Base-by-base conservation (phyloP, 495 filamentous ascomycete genomes). In the Chaetomium tenue region DNA sequence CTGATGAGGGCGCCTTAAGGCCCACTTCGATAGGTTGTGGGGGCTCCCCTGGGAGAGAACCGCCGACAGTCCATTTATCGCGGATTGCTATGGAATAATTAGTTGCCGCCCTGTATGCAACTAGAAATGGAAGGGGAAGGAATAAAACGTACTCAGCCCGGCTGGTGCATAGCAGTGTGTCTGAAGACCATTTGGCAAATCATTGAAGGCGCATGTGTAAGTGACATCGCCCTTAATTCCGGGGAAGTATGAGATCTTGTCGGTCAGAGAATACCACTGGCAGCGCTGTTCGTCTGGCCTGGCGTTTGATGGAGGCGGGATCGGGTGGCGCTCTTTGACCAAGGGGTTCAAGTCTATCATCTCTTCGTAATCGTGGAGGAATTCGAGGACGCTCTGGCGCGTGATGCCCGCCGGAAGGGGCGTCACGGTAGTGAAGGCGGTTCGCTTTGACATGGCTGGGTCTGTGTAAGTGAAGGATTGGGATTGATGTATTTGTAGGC, bases 311-410 rank as follows among this genome's bases (percentile, higher is more conserved):
- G 89, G 90, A 0, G 89, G 79, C 25, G 79, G 80, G 72, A 88
- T 87, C 0, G 81, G 81, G 61, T 87, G 81, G 47, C 89, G 83
- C 44, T 88, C 83, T 52, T 88, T 83, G 56, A 94, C 89, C 8
- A 93, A 81, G 0, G 91, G 91, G 73, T 92, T 94, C 28, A 92
- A 79, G 50, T 90, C 87, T 68, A 93, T 93, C 84, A 94, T 92
- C 63, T 86, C 86, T 47, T 79, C 73, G 71, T 92, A 89, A 70
- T 85, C 83, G 74, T 91, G 88, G 7, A 93, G 82, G 23, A 88
- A 87, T 28, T 84, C 79, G 63, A 92, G 70, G 28, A 90, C 90
- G 15, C 82, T 82, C 67, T 88, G 78, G 39, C 89, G 86, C 22
- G 84, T 80, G 57, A 92, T 83, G 54, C 79, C 79, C n/a, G 81